phyloP scores from a whole-genome alignment of 129 eudicot genomes.

The Escallonia rubra region DNA sequence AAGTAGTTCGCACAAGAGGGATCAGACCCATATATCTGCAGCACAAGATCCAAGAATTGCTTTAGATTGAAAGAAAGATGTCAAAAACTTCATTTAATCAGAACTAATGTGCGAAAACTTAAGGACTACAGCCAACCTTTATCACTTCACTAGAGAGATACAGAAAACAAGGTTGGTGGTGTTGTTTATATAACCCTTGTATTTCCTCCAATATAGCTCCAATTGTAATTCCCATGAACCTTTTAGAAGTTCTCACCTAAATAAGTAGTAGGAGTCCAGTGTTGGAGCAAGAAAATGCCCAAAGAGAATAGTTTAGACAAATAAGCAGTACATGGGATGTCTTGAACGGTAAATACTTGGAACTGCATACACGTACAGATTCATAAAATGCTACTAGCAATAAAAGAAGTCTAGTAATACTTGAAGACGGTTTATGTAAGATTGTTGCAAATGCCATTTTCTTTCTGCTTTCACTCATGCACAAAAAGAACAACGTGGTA shows the following conservation, averaged over 20 bases:
- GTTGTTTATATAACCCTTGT: conserved; percentile 81
- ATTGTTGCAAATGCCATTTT: too few relatives aligned
- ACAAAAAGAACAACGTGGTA: too few relatives aligned
- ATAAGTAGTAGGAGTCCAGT: conserved; percentile 10
- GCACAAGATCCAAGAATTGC: conserved; percentile 17
- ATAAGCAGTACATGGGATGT: background rate
- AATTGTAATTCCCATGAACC: conserved; percentile 92
- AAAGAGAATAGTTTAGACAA: background rate
- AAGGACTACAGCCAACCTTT: conserved; percentile 47
- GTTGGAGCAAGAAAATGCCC: background rate
- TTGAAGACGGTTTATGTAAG: too few relatives aligned
- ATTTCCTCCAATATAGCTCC: conserved; percentile 99
- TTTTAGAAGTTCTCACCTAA: conserved; percentile 93
- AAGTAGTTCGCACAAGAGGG: conserved; percentile 91
- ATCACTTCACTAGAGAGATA: conserved; percentile 98
- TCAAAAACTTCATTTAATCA: too few relatives aligned
- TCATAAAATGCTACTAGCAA: background rate
- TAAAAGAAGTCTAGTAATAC: too few relatives aligned
- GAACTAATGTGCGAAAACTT: background rate
- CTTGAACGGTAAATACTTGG: background rate
- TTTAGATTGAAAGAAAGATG: background rate
- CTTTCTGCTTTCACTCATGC: too few relatives aligned
- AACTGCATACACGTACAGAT: background rate
- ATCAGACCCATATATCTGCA: conserved; percentile 98
- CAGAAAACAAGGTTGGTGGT: conserved; percentile 94